Evolutionary conservation across 2,329 filamentous ascomycete genomes (phyloP), one percentile per base, ranked within the genome.

Genomic region (Xylariaceae sp.): DNA sequence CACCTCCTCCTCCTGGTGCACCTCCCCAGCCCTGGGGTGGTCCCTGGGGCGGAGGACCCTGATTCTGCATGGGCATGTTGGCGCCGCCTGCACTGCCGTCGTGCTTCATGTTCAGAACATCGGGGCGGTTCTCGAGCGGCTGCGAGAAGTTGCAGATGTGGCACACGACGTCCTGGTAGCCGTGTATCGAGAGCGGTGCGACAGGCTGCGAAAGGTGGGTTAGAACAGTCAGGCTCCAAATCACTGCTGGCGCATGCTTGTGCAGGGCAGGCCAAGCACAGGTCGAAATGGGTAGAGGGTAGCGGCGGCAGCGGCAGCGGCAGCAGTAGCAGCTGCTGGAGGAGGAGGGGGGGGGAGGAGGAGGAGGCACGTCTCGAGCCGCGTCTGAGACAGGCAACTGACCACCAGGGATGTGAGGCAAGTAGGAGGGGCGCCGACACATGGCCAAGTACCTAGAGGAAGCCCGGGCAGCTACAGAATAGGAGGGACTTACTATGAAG

Each of bases 71-170:
- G 2, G 58, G 59, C 18, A 63, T 47, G 21, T 49, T 50, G 32
- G 56, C 58, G 4, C 48, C 47, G 18, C 42, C 49, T 12, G 59
- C 62, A 19, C 62, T 63, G n/a, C 59, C 63, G 19, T 61, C 63
- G 29, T 61, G 59, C 44, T 55, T 59, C 64, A 76, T 72, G 35
- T 62, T 63, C 52, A 68, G 64, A 31, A 77, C 70, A 39, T 78
- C 74, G 10, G 61, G 70, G 11, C 74, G 63, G 47, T 70, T 65
- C 44, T 73, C 65, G 35, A 81, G 66, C 8, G 77, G 75, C 55
- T 89, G 81, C 43, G 75, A 71, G 55, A 86, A 88, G 55, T 80
- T 77, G 70, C 83, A 90, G 56, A 88, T 77, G 51, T 77, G 70
- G 64, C 83, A 90, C 38, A 69, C 65, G 36, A 90, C 70, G 50